A percentile compares a stretch with the other conserved stretches of the same genome.
Conservation (phyloP, 495 filamentous ascomycete genomes). For the Parathielavia appendiculata region DNA sequence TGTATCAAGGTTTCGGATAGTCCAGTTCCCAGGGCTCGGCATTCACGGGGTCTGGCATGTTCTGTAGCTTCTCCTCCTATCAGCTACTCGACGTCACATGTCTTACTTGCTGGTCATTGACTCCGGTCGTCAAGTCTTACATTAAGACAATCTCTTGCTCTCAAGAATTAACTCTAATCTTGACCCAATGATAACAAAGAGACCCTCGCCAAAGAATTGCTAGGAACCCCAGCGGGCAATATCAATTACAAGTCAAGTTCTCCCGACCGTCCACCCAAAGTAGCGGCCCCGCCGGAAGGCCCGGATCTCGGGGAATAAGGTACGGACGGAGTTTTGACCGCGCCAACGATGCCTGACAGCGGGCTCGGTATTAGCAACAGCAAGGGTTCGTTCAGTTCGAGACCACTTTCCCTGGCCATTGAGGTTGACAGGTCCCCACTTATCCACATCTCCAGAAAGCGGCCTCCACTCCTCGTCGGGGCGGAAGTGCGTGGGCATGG, state of each 20-base stretch:
- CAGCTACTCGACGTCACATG: not conserved
- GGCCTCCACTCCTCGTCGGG: not conserved
- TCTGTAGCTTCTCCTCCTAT: too few relatives aligned
- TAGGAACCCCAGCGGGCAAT: not conserved
- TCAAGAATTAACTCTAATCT: not conserved
- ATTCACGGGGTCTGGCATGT: not conserved
- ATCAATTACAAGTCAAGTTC: not conserved
- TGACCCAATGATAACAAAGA: not conserved
- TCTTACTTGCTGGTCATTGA: too few relatives aligned
- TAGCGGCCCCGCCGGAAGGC: constrained; percentile 1
- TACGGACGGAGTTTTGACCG: too few relatives aligned
- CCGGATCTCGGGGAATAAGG: constrained; percentile 1
- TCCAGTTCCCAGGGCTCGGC: constrained; percentile 1
- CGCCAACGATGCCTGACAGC: not conserved
- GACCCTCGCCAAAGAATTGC: not conserved
- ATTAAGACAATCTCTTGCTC: not conserved
- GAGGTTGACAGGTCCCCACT: not conserved
- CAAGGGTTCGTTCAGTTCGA: not conserved
- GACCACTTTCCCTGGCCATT: not conserved
- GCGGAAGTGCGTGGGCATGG: not conserved
- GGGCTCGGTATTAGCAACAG: constrained; percentile 6
- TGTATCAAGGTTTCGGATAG: constrained; percentile 12
- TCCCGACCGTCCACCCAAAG: not conserved
- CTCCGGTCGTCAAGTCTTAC: not conserved
- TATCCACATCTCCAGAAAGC: not conserved